Evolutionary conservation across 108 stramenopile genomes (phyloP), one percentile per base, ranked within the genome.

Genomic region (Cyclotella sp.): DNA sequence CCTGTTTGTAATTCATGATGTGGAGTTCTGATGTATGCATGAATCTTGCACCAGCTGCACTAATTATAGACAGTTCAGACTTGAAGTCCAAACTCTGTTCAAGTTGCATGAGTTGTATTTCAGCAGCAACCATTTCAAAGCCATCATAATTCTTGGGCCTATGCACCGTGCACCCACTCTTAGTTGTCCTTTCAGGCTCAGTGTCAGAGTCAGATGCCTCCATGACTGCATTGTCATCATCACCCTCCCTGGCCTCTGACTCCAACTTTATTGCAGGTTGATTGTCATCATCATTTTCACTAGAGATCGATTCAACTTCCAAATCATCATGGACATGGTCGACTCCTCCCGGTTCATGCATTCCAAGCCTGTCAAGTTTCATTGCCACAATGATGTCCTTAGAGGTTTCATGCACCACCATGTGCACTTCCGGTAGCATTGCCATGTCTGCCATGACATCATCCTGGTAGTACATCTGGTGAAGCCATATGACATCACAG

Each of bases 401-500:
- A 19, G 41, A 45, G 24, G 27, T 70, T 15, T 55, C 53, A 22
- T 57, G 40, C 0, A 70, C 26, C 15, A 8, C 42, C 54, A 34
- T 58, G n/a, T 14, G 39, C 18, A 49, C 47, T 22, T 43, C 71
- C 46, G 71, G 27, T 27, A 22, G 13, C 55, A 34, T 34, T 61
- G 44, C 58, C 28, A 18, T 29, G 8, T 59, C 22, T 28, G 18
- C 34, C 19, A 5, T 61, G 26, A 24, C 34, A 45, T 74, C 59
- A 21, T 34, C 26, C 19, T 61, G 43, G 28, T 72, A 84, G 28
- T 28, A 84, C 83, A 79, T 79, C 13, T 67, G 59, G 16, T 63
- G 61, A 44, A 85, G 47, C 79, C 79, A 85, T 27, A 58, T 66
- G 19, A 76, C 49, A 49, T 85, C 84, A 7, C 75, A 44, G 13